A percentile compares a stretch with the other conserved stretches of the same genome.
These are phyloP conservation scores for Leucocoprinus sp. DNA, from an alignment of 768 basidiomycete genomes.

Conservation along the genomic window DNA sequence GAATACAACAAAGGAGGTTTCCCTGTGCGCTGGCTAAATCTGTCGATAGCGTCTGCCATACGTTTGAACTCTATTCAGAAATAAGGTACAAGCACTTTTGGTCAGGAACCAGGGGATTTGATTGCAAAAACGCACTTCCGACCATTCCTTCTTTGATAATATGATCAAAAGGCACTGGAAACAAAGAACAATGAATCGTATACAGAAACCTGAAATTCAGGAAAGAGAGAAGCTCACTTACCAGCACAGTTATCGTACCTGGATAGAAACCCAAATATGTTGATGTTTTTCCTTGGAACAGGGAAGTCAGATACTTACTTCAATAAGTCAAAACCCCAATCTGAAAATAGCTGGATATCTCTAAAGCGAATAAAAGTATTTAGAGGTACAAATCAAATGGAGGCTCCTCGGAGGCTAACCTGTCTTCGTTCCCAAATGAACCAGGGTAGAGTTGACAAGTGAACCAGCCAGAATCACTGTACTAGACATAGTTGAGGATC, in stretches of 20 bases:
- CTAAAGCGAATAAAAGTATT: constrained; percentile 19
- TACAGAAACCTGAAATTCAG: too few relatives aligned
- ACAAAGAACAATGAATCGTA: too few relatives aligned
- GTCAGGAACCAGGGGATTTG: background rate
- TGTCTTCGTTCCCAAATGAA: constrained; percentile 56
- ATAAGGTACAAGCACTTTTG: too few relatives aligned
- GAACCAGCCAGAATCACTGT: constrained; percentile 63
- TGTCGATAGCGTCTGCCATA: constrained; percentile 51
- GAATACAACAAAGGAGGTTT: constrained; percentile 52
- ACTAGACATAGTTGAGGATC: too few relatives aligned
- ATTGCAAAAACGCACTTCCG: constrained; percentile 25
- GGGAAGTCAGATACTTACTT: background rate
- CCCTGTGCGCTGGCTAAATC: constrained; percentile 37
- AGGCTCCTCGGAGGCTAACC: constrained; percentile 27
- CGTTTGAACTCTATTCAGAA: constrained; percentile 40
- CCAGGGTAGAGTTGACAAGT: constrained; percentile 60
- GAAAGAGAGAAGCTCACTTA: constrained; percentile 16
- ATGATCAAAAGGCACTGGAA: constrained; percentile 52
- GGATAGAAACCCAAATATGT: background rate
- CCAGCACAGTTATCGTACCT: constrained; percentile 59
- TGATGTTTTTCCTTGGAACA: background rate
- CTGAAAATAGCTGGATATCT: constrained; percentile 48
- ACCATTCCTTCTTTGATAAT: constrained; percentile 47
- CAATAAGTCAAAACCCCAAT: constrained; percentile 51
- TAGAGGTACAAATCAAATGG: background rate